Base-by-base conservation (phyloP, 495 filamentous ascomycete species). In the Penicillium bialowiezense region DNA sequence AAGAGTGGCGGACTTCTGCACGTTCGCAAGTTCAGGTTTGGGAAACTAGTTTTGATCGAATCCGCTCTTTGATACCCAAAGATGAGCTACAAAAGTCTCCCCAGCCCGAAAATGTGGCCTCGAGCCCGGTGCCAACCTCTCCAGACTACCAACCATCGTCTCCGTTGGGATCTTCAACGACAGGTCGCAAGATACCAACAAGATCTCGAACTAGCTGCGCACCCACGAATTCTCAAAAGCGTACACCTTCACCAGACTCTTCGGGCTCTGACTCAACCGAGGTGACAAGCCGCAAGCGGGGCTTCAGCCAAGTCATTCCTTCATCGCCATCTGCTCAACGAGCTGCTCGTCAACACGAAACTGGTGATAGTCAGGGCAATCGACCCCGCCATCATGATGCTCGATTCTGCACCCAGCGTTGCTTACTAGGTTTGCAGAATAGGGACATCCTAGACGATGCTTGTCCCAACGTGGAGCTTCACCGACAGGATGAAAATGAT, bases 1-100 rank as follows among this genome's bases (percentile, higher is more conserved):
- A 73, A 37, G 54, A 57, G 28, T 75, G 58, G 67, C 54, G 64
- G 24, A 65, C 71, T 49, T 19, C 39, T 13, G 43, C 41, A 7
- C 52, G 45, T n/a, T 40, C 36, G 6, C 5, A 56, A 3, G 26
- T 67, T 24, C 54, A 13, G 20, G 49, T 41, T n/a, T 71, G 50
- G 64, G 29, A 43, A 9, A 59, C 58, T 0, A 59, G 41, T 24
- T 68, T 64, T 35, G 56, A 63, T 20, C 36, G 50, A 33, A 54
- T 51, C 3, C 47, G 47, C 13, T 58, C 55, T 7, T 32, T 61
- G 23, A 60, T 66, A 17, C 54, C 64, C 0, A 36, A 51, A 10
- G 21, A 41, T n/a, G 54, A 54, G 21, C 46, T 52, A 33, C 50
- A 65, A 31, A 52, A 39, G 26, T 1, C n/a, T 26, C 50, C 48